Evolutionary conservation across 73 alveolate genomes (phyloP).

Genomic region (Tetrahymena borealis): DNA sequence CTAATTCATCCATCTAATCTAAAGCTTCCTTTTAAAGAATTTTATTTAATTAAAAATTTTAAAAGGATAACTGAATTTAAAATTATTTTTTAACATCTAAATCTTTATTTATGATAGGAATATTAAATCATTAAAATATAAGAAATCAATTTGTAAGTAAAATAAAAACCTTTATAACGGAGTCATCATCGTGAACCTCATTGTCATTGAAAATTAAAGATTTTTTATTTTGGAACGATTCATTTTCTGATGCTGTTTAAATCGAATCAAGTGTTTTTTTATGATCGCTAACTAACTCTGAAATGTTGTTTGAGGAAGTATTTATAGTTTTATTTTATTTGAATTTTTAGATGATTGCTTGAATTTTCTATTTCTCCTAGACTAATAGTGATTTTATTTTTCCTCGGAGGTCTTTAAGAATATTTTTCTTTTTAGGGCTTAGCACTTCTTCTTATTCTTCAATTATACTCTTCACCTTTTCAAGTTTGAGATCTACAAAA

Average conservation of each 20-base stretch:
- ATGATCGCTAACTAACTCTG: not conserved
- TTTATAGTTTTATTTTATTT: not conserved
- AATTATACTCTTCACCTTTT: not conserved
- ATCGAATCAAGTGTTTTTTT: not conserved
- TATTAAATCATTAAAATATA: no score
- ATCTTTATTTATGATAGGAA: no score
- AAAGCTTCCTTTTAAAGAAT: conserved; percentile 2
- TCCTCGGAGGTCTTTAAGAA: not conserved
- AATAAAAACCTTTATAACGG: not conserved
- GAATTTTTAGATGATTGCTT: not conserved
- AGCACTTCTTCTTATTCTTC: not conserved
- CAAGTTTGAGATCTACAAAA: not conserved
- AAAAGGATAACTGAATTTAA: no score
- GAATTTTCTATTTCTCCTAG: not conserved
- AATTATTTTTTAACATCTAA: no score
- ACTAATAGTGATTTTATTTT: not conserved
- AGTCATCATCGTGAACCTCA: not conserved
- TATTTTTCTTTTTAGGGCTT: not conserved
- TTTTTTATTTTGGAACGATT: not conserved
- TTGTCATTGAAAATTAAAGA: not conserved
- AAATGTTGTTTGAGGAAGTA: not conserved
- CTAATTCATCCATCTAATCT: not conserved
- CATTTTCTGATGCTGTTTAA: not conserved
- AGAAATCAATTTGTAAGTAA: no score
- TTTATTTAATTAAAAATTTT: no score